Evolutionary conservation across 352 stramenopile species (phyloP).

Genomic region (Globisporangium nagaii): DNA sequence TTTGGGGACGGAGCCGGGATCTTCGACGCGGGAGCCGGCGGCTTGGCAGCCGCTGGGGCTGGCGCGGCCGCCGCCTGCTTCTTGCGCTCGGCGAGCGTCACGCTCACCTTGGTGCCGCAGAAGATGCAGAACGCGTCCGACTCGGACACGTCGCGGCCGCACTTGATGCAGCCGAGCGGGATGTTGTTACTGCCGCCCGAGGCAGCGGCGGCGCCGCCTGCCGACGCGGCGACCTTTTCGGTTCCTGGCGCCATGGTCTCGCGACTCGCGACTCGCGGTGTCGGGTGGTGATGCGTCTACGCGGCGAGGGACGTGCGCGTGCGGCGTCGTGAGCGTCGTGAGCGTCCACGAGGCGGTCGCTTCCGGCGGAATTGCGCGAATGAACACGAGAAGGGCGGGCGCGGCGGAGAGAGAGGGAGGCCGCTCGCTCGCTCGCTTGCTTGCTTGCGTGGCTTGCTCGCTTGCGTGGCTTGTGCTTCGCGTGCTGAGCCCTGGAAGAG

Average conservation of each 20-base stretch:
- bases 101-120: slow-evolving; percentile 79
- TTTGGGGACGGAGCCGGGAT: slow-evolving; percentile 15
- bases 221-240: slow-evolving; percentile 42
- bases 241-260: slow-evolving; percentile 55
- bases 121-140: slow-evolving; percentile 85
- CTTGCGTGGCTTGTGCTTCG: slow-evolving; percentile 1
- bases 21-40: slow-evolving; percentile 15
- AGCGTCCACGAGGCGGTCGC: too few species aligned
- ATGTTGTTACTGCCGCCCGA: slow-evolving; percentile 35
- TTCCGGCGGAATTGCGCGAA: too few species aligned
- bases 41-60: slow-evolving; percentile 4
- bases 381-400: too few species aligned
- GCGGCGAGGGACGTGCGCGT: too few species aligned
- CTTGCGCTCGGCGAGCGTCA: slow-evolving; percentile 55
- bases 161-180: slow-evolving; percentile 67
- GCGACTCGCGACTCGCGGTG: too few species aligned
- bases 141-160: slow-evolving; percentile 61
- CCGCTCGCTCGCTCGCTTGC: too few species aligned
- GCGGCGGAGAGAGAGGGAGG: neutral
- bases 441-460: too few species aligned
- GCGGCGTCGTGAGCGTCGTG: too few species aligned
- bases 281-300: too few species aligned
- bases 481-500: slow-evolving; percentile 16
- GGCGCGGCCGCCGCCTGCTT: slow-evolving; percentile 15
- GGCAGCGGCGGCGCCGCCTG: slow-evolving; percentile 5